These are phyloP conservation scores for Morella rubra DNA, from an alignment of 306 rosid genomes.

Conservation along the genomic window DNA sequence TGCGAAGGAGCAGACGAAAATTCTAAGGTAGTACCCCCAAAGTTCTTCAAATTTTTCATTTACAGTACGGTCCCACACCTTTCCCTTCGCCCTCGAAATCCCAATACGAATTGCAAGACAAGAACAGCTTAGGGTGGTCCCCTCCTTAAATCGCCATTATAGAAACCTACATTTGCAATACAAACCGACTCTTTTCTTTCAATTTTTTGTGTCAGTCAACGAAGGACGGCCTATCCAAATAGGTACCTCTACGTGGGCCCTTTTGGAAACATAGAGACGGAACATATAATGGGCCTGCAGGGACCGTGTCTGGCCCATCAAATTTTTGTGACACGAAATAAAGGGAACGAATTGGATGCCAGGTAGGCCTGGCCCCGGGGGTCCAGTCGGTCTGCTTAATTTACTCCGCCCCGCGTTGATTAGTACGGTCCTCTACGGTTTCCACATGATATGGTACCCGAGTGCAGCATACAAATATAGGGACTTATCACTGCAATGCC, in stretches of 20 bases:
- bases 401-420: background rate
- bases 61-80: slow-evolving; percentile 23
- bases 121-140: slow-evolving; percentile 28
- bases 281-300: slow-evolving; percentile 18
- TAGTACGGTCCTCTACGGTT: no score
- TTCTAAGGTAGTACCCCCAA: background rate
- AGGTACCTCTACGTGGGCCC: slow-evolving; percentile 15
- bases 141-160: slow-evolving; percentile 1
- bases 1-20: slow-evolving; percentile 41
- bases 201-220: background rate
- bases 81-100: slow-evolving; percentile 8
- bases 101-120: slow-evolving; percentile 15
- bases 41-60: slow-evolving; percentile 15
- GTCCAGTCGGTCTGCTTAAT: no score
- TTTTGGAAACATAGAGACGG: slow-evolving; percentile 1
- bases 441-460: no score
- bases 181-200: no score
- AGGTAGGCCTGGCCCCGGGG: slow-evolving; percentile 6
- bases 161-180: background rate
- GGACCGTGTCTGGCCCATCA: slow-evolving; percentile 7
- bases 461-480: no score
- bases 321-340: slow-evolving; percentile 24
- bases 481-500: no score
- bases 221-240: background rate
- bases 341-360: slow-evolving; percentile 1